A percentile compares a stretch with the other conserved stretches of the same genome.
Conservation (phyloP, 805 yeast genomes). For the Myxozyma neglecta region DNA sequence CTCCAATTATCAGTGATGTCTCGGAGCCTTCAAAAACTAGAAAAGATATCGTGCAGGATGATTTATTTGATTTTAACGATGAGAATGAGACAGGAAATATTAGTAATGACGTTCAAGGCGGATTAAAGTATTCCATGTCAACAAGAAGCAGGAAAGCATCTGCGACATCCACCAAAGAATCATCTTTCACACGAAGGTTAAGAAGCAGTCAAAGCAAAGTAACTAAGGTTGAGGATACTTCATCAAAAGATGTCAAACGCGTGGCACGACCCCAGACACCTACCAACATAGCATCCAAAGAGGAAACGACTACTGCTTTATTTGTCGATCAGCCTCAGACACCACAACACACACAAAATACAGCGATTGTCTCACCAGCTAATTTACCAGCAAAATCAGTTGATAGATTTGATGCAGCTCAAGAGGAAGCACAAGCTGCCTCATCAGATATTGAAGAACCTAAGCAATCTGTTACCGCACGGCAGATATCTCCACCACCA, state of each 20-base stretch:
- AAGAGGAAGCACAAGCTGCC: background rate
- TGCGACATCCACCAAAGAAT: background rate
- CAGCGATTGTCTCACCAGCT: background rate
- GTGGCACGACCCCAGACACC: no score
- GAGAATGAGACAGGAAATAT: no score
- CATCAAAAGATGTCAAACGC: background rate
- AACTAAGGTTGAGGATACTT: background rate
- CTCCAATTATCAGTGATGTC: background rate
- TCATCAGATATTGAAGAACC: background rate
- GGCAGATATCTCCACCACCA: constrained; percentile 16
- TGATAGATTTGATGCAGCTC: background rate
- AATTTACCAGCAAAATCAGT: background rate
- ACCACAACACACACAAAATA: background rate
- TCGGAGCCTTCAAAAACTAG: background rate
- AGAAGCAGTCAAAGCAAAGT: background rate
- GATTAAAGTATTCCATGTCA: no score
- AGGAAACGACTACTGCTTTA: no score
- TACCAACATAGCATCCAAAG: no score
- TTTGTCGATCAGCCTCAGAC: background rate
- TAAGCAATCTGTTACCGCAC: background rate
- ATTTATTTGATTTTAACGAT: no score
- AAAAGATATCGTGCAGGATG: background rate
- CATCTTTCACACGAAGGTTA: background rate
- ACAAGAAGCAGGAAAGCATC: background rate
- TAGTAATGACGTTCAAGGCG: no score